Evolutionary conservation across 176 grass and related monocot genomes (phyloP), one percentile per base, ranked within the genome.

Genomic region (Carex kokanica): DNA sequence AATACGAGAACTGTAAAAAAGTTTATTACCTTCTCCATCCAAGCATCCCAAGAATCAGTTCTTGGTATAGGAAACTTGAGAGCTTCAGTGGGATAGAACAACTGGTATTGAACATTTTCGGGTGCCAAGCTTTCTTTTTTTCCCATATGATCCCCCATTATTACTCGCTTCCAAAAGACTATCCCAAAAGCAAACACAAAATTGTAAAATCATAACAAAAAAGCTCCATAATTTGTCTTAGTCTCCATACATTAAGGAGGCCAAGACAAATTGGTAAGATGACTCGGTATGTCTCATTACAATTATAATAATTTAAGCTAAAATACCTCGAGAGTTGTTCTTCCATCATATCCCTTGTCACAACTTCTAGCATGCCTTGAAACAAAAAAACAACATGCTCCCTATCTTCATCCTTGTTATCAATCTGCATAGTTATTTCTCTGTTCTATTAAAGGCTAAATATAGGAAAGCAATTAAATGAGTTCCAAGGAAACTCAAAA

Each of bases 361-460:
- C 89, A 73, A 98, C 89, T 88, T 98, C 95, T 54, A 98, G 69
- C 95, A 98, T 98, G 83, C 91, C 92, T 98, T 94, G 95, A 83
- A 98, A 94, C 85, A 94, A 87, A 84, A 81, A 86, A 84, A 98
- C 87, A 52, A 98, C 95, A 40, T 82, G 24, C 11, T 23, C 79
- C 27, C 68, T 91, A 20, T 98, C 90, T 84, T 93, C 87, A 21
- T 89, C n/a, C 55, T 90, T 86, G 57, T 94, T 94, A 74, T 64
- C 59, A 66, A 85, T 82, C 95, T 98, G 82, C 63, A 86, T 59
- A 77, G 18, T 41, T n/a, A 63, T 57, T 45, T 21, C 78, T 40
- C 8, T 4, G 45, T 81, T 63, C 38, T 16, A 81, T 31, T 12
- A 55, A 54, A 55, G 13, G 4, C 21, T 32, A 77, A 54, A 18